Evolutionary conservation across 2,329 filamentous ascomycete species (phyloP).

Genomic region (Alternaria hordeiaustralica): DNA sequence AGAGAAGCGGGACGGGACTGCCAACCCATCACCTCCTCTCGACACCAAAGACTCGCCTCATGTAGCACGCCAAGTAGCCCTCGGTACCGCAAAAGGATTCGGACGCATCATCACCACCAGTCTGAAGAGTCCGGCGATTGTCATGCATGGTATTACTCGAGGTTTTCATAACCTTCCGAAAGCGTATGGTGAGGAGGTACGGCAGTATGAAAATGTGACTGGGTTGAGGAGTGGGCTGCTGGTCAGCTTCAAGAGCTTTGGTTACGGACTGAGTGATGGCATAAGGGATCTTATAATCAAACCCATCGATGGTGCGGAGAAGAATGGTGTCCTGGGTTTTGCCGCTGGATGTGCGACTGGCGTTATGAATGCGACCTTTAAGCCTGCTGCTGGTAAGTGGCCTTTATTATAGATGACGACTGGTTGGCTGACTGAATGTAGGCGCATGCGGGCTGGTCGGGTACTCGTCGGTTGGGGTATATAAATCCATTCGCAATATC

Average conservation of each 20-base stretch:
- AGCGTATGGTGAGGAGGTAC: conserved; percentile 81
- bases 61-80: conserved; percentile 58
- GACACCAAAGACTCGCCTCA: conserved; percentile 8
- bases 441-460: conserved; percentile 65
- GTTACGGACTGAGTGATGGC: conserved; percentile 77
- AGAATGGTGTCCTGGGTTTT: conserved; percentile 68
- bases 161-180: conserved; percentile 87
- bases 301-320: conserved; percentile 69
- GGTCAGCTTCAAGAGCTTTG: conserved; percentile 78
- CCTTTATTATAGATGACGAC: neutral
- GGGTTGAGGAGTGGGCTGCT: conserved; percentile 74
- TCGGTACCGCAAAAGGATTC: conserved; percentile 70
- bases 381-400: conserved; percentile 65
- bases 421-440: neutral
- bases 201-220: conserved; percentile 75
- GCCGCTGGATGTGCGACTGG: conserved; percentile 82
- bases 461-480: conserved; percentile 67
- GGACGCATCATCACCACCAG: conserved; percentile 72
- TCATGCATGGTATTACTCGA: conserved; percentile 77
- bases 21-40: neutral
- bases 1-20: neutral
- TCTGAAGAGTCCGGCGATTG: conserved; percentile 79
- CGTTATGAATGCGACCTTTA: conserved; percentile 68
- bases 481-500: conserved; percentile 59
- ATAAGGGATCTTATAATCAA: conserved; percentile 80